Evolutionary conservation across 495 filamentous ascomycete genomes (phyloP), one percentile per base, ranked within the genome.

Genomic region (Hypoxylon perforatum): DNA sequence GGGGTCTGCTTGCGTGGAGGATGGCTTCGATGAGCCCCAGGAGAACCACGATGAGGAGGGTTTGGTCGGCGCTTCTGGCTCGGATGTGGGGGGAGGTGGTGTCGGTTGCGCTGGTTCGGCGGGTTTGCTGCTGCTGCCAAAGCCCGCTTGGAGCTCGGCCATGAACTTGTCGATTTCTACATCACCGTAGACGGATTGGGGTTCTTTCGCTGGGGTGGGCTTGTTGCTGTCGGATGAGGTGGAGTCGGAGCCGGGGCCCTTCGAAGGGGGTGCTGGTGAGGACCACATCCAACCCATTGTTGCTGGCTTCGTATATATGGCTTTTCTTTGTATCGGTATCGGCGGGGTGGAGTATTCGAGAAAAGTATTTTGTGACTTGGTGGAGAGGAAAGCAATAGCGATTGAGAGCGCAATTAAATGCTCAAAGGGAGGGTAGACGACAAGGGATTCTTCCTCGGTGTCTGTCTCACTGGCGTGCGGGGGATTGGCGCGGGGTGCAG

Each of bases 261-360:
- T 49, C 2, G 65, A 39, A 38, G 65, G 35, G 19, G 69, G 39
- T 36, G 77, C 55, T 23, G 71, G 61, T 17, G 72, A 68, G 14
- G 76, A 71, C 83, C 83, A 86, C 62, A 84, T 76, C 83, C 83
- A 86, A 58, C 82, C 82, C 84, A 86, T 86, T 33, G 25, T 52
- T 78, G 73, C 46, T 41, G 38, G 30, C 19, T 61, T 41, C 44
- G 30, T 57, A 42, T n/a, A 42, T 10, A 11, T 39, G n/a, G n/a
- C n/a, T n/a, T 45, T 33, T 41, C 44, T 54, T 46, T 0, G 15
- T 66, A 23, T 52, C 41, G 38, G 22, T n/a, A 48, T 46, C 47
- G 15, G 47, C 58, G 61, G 42, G 7, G 8, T 54, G 21, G 18
- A 19, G 46, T 21, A 2, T 53, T 39, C 12, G 23, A 47, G 41